Percentiles rank a stretch among this genome's conserved stretches.
Evolutionary conservation across 371 early-diverging fungal species (phyloP).

Genomic region (Mortierella polycephala): DNA sequence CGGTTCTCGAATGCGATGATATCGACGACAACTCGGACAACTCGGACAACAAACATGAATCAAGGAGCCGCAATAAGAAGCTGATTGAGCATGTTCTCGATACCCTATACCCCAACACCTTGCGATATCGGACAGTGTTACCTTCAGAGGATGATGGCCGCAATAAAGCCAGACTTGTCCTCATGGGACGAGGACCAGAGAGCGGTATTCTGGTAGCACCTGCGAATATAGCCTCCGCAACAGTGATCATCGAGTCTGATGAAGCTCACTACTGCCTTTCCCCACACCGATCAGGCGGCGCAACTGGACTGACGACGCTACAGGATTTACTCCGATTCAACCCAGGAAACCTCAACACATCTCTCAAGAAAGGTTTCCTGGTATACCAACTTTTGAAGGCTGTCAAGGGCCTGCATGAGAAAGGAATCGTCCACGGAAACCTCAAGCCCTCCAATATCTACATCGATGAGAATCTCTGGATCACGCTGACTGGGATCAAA

Average conservation of each 20-base stretch:
- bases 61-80: conserved; percentile 12
- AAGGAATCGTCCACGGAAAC: conserved; percentile 69
- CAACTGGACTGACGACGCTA: conserved; percentile 60
- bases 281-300: conserved; percentile 60
- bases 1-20: conserved; percentile 37
- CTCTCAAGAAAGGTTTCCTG: conserved; percentile 69
- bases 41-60: not conserved
- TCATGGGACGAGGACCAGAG: conserved; percentile 3
- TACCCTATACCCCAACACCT: conserved; percentile 38
- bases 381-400: conserved; percentile 67
- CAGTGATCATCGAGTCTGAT: conserved; percentile 69
- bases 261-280: conserved; percentile 67
- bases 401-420: conserved; percentile 63
- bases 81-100: conserved; percentile 42
- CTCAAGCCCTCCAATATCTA: conserved; percentile 70
- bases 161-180: conserved; percentile 17
- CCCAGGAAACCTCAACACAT: conserved; percentile 70
- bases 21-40: not conserved
- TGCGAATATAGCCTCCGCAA: conserved; percentile 67
- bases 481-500: conserved; percentile 68
- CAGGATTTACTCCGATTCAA: conserved; percentile 72
- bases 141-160: conserved; percentile 19
- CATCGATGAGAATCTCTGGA: conserved; percentile 75
- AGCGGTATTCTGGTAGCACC: conserved; percentile 13
- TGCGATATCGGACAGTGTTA: conserved; percentile 31